A percentile compares a stretch with the other conserved stretches of the same genome.
These are phyloP conservation scores for Kockovaella imperatae DNA, from an alignment of 768 basidiomycete genomes.

Conservation along the genomic window DNA sequence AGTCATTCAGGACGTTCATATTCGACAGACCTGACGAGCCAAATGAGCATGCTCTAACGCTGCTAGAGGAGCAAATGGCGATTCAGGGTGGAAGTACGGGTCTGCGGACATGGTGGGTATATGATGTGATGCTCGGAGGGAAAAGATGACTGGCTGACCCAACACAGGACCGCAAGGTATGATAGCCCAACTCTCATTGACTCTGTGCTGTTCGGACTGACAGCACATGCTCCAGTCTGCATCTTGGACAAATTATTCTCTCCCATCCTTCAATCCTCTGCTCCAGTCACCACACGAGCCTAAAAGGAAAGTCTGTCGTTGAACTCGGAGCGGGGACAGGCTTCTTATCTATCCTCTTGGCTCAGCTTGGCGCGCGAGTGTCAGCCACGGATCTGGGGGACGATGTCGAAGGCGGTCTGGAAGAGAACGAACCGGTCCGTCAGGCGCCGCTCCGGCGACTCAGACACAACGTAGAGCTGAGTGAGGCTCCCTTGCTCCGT, in stretches of 20 bases:
- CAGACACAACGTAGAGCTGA: slow-evolving; percentile 19
- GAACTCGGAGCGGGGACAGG: slow-evolving; percentile 43
- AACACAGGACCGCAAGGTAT: slow-evolving; percentile 23
- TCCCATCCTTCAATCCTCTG: slow-evolving; percentile 1
- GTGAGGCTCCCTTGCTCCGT: slow-evolving; percentile 13
- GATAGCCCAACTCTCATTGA: background rate
- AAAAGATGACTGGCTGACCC: background rate
- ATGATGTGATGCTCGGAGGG: background rate
- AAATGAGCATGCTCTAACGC: slow-evolving; percentile 10
- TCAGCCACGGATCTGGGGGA: slow-evolving; percentile 27
- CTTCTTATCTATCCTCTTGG: slow-evolving; percentile 35
- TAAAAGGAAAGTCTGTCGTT: too few species aligned
- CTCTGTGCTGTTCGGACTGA: background rate
- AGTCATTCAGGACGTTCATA: slow-evolving; percentile 39
- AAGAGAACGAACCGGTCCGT: too few species aligned
- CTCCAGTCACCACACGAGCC: slow-evolving; percentile 1
- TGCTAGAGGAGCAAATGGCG: slow-evolving; percentile 41
- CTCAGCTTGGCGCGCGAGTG: slow-evolving; percentile 22
- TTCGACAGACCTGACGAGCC: slow-evolving; percentile 18
- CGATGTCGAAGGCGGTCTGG: background rate
- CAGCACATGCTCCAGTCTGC: slow-evolving; percentile 7
- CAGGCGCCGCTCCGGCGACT: slow-evolving; percentile 24
- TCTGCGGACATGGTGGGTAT: slow-evolving; percentile 38
- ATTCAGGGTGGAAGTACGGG: slow-evolving; percentile 43
- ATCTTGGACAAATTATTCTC: slow-evolving; percentile 33